Conservation (phyloP, 2,329 filamentous ascomycete species). For the Dothideomycetes sp. region DNA sequence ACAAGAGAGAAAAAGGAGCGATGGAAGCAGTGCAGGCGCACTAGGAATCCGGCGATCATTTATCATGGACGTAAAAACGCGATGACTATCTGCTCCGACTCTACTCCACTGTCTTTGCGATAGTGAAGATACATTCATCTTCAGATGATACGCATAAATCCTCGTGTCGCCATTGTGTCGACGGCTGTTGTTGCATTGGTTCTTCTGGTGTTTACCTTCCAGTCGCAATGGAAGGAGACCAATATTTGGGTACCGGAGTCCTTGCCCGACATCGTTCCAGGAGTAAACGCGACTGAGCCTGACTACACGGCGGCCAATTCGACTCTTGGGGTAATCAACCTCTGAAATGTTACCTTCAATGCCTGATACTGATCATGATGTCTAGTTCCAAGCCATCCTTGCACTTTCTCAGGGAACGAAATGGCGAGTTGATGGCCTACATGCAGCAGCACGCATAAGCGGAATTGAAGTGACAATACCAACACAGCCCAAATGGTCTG, state of each 20-base stretch:
- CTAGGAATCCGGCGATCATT: too few species aligned
- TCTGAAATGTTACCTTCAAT: neutral
- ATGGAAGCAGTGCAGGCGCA: too few species aligned
- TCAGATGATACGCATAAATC: conserved; percentile 5
- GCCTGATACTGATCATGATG: neutral
- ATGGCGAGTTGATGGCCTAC: conserved; percentile 31
- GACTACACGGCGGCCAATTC: conserved; percentile 10
- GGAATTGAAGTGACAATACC: conserved; percentile 27
- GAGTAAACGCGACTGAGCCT: neutral
- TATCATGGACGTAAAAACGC: too few species aligned
- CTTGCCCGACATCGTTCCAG: neutral
- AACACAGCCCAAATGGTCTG: conserved; percentile 24
- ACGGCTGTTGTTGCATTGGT: conserved; percentile 2
- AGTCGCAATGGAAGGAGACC: conserved; percentile 8
- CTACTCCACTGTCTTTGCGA: too few species aligned
- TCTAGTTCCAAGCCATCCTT: conserved; percentile 20
- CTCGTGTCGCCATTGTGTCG: neutral
- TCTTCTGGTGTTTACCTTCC: neutral
- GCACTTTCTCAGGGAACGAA: conserved; percentile 26
- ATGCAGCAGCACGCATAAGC: conserved; percentile 27
- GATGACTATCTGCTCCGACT: too few species aligned
- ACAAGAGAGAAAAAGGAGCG: too few species aligned
- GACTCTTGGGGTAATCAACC: conserved; percentile 9
- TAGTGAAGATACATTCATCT: neutral
- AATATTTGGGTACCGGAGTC: conserved; percentile 5